Evolutionary conservation across 2,329 filamentous ascomycete species (phyloP), one percentile per base, ranked within the genome.

Genomic region (Orbilia oligospora): DNA sequence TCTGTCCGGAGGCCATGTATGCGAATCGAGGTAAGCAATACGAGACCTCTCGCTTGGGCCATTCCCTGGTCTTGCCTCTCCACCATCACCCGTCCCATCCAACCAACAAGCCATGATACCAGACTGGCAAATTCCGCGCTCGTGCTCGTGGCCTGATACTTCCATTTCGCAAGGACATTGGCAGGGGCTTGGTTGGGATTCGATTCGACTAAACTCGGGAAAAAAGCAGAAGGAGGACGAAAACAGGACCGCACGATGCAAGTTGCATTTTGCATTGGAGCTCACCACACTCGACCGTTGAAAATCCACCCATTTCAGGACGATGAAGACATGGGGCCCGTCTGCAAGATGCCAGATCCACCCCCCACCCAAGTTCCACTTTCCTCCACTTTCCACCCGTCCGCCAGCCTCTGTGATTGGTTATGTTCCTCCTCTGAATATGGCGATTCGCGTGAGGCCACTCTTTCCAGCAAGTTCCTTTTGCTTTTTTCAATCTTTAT

Each of bases 301-400:
- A 69, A 67, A 77, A 70, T 38, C 73, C 72, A 64, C 58, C 66
- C 65, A 22, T 77, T 71, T 49, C 46, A 71, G 67, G 58, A 70
- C 67, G 67, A 71, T 71, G 73, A 55, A 71, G 73, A 77, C 73
- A 77, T 77, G 73, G 73, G 73, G 51, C 73, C 73, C 51, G 65
- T 68, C 73, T 77, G 73, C 73, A 77, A 77, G 73, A 77, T 77
- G 73, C 73, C 51, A 77, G 73, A 77, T 77, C 73, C 73, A 77
- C 66, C 73, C 73, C 73, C 73, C 73, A 77, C 73, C 67, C 55
- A 71, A 61, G 73, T 56, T 77, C 73, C 73, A 77, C 73, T 65
- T 65, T 63, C 71, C 53, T 76, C 71, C 71, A 76, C 71, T 67
- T 71, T 66, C 64, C 66, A 77, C 73, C 73, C 73, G 73, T 77